Evolutionary conservation across 306 rosid species (phyloP), one percentile per base, ranked within the genome.

Genomic region (Prunus mume): DNA sequence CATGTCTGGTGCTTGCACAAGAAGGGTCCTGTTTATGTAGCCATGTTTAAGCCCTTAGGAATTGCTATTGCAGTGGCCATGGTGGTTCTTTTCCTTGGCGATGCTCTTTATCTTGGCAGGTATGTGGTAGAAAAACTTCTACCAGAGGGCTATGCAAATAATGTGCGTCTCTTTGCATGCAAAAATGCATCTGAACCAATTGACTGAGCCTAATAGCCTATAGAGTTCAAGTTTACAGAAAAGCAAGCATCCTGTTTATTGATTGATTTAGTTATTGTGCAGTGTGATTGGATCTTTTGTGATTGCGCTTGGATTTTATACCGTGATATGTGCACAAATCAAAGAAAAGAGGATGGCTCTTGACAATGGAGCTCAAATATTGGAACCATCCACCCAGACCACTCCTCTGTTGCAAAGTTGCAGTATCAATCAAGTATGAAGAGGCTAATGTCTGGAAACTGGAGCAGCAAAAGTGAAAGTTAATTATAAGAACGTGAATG

Each of bases 31-130:
- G 76, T 84, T 24, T 84, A 54, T 41, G 88, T 84, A 12, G 82
- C 71, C 66, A 82, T 85, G 83, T 85, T 85, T 73, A 85, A 81
- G 69, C 88, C 86, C 1, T 69, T 85, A 2, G 83, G 83, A 18
- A 81, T 82, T 22, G 85, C 79, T 17, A 56, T 85, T 17, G 83
- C 88, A 0, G 79, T 68, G 19, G 14, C 52, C 32, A 24, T 81
- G 81, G 78, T n/a, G 5, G 74, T 85, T 45, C 68, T 66, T 20
- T 81, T 85, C 55, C 85, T 85, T 5, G 81, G 79, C 2, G 83
- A 85, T 9, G 12, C 70, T 45, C 81, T 79, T 60, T 60, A 75
- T 63, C 69, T 79, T 13, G 88, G 88, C 68, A 78, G 88, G 88
- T 78, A 71, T 20, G 38, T 38, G 43, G 9, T 38, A 38, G 9